Base-by-base conservation (phyloP, 768 basidiomycete species). In the Leucocoprinus sp. region DNA sequence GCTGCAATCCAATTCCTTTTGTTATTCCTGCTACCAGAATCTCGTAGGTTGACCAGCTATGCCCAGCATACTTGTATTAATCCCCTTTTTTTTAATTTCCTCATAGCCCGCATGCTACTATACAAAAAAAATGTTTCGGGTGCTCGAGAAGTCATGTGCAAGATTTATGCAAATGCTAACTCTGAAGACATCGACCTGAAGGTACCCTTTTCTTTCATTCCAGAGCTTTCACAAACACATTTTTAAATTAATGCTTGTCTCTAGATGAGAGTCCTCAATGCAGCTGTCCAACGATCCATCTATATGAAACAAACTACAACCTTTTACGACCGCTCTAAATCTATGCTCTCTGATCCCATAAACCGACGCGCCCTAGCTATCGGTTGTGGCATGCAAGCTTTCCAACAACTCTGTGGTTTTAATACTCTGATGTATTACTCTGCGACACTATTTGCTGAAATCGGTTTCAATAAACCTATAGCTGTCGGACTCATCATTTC, bases 391-490 rank as follows among this genome's bases (percentile, higher is more conserved):
- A 76, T 90, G 61, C 87, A 90, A 64, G 85, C 82, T 0, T 82
- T 80, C 62, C 88, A 92, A 57, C 88, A 90, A 57, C 69, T 90
- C 0, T 89, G 80, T 50, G 88, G 88, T 1, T 89, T 88, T 68
- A 89, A 90, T 55, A 86, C 87, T 0, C 71, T 88, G 48, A 78
- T 80, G 75, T 78, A 74, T 54, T 81, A 82, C 56, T 82, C 82
- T 17, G 82, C 86, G 2, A 86, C 85, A 0, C 70, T 90, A 11
- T 90, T 90, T 67, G 75, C 82, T 52, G 71, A 79, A 51, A 83
- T 90, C 40, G 88, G 88, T 0, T 90, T 90, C 64, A 66, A 84
- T 57, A 82, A 91, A 55, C 82, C 88, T 0, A 87, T 84, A 2
- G 84, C 84, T 0, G 84, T 88, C 23, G 85, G 86, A 0, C 72